phyloP scores from a whole-genome alignment of 2,329 filamentous ascomycete species.

The Penicillium sp. region DNA sequence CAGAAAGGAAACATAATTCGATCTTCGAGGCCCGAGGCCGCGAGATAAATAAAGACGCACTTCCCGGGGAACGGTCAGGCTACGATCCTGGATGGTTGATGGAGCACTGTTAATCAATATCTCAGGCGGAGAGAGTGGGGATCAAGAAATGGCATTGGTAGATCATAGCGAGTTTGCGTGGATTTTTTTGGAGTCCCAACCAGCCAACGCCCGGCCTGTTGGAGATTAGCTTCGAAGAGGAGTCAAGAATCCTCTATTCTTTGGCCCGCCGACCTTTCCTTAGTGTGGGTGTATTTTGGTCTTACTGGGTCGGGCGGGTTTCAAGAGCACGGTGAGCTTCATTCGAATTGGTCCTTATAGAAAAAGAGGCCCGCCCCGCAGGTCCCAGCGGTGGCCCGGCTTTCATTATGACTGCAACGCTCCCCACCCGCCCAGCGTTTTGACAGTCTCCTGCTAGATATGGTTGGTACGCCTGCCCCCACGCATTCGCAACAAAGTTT shows the following conservation, averaged over 20 bases:
- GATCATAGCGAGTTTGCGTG: constrained; percentile 19
- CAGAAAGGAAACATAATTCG: constrained; percentile 27
- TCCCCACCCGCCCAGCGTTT: constrained; percentile 20
- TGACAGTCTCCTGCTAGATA: constrained; percentile 13
- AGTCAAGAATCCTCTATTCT: neutral
- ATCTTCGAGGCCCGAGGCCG: constrained; percentile 14
- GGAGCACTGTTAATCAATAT: constrained; percentile 12
- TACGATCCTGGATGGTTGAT: constrained; percentile 6
- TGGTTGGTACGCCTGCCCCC: constrained; percentile 23
- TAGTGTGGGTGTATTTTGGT: constrained; percentile 1
- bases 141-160: constrained; percentile 7
- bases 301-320: constrained; percentile 7
- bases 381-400: constrained; percentile 1
- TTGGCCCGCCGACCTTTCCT: neutral
- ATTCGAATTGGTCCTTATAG: constrained; percentile 15
- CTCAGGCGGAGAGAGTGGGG: constrained; percentile 15
- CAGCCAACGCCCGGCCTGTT: constrained; percentile 13
- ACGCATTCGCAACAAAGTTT: constrained; percentile 21
- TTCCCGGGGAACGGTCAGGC: neutral
- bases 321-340: constrained; percentile 9
- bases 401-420: constrained; percentile 12
- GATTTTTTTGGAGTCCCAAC: constrained; percentile 17
- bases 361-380: neutral
- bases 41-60: constrained; percentile 16
- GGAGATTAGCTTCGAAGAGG: constrained; percentile 21